A percentile compares a stretch with the other conserved stretches of the same genome.
phyloP scores from a whole-genome alignment of 202 grass and related monocot species.

The Elaeis oleifera region DNA sequence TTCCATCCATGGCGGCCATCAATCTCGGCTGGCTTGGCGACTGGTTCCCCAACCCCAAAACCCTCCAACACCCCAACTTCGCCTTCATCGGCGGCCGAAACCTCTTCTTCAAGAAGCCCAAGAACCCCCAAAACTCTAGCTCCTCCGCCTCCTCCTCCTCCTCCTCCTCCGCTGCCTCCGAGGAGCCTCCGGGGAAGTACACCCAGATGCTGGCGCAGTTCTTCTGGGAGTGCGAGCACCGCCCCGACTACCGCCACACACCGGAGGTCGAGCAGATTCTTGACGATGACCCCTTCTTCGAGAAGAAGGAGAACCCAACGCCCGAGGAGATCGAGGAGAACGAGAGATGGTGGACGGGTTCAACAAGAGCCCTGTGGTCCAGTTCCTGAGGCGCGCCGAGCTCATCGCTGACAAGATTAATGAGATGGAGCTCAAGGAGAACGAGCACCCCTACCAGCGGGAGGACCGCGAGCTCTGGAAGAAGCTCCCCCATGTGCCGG shows the following conservation, averaged over 20 bases:
- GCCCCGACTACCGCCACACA: conserved; percentile 29
- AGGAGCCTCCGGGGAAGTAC: conserved; percentile 11
- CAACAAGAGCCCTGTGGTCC: conserved; percentile 23
- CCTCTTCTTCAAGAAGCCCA: conserved; percentile 7
- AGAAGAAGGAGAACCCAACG: conserved; percentile 27
- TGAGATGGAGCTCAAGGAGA: conserved; percentile 25
- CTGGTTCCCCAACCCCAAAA: conserved; percentile 19
- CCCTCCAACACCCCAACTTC: conserved; percentile 10
- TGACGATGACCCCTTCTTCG: conserved; percentile 19
- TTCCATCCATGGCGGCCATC: conserved; percentile 22
- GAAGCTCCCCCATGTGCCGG: conserved; percentile 24
- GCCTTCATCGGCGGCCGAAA: conserved; percentile 19
- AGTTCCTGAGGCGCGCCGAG: conserved; percentile 27
- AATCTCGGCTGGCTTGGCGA: conserved; percentile 22
- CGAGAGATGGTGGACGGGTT: conserved; percentile 22
- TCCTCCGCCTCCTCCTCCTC: neutral
- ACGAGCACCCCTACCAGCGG: conserved; percentile 16
- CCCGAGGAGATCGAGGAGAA: conserved; percentile 27
- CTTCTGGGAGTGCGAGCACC: conserved; percentile 26
- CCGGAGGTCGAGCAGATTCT: conserved; percentile 27
- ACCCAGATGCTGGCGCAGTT: conserved; percentile 28
- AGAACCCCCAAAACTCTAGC: conserved; percentile 3
- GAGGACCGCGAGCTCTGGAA: conserved; percentile 32
- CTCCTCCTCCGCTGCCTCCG: neutral
- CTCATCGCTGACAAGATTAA: conserved; percentile 22